A percentile compares a stretch with the other conserved stretches of the same genome.
Evolutionary conservation across 164 flowering plant genomes (phyloP).

Genomic region (Saururus chinensis): DNA sequence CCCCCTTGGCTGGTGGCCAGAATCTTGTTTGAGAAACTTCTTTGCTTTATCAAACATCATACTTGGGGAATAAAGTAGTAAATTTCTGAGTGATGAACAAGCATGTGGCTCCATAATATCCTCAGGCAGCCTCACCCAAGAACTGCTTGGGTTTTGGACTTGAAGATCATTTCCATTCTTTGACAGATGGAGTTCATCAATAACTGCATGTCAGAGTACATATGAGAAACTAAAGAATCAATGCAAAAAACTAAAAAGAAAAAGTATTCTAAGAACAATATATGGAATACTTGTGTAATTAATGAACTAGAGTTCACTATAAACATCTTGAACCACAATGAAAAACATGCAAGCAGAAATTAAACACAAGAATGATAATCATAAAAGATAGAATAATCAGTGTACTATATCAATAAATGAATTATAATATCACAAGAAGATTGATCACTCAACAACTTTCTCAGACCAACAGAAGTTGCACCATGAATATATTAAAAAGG

Average conservation of each 20-base stretch:
- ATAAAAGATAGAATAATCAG: too few relatives aligned
- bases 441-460: background rate
- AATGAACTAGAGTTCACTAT: background rate
- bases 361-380: too few relatives aligned
- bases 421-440: background rate
- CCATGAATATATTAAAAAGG: background rate
- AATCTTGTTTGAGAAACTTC: background rate
- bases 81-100: slow-evolving; percentile 36
- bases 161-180: slow-evolving; percentile 3
- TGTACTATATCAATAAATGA: too few relatives aligned
- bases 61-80: slow-evolving; percentile 76
- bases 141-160: slow-evolving; percentile 11
- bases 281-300: background rate
- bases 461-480: background rate
- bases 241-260: background rate
- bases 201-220: slow-evolving; percentile 31
- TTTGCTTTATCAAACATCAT: background rate
- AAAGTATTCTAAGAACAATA: background rate
- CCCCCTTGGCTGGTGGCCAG: background rate
- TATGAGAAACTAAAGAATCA: slow-evolving; percentile 2
- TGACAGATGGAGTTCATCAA: slow-evolving; percentile 26
- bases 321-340: background rate
- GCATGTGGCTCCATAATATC: slow-evolving; percentile 40
- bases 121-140: slow-evolving; percentile 36
- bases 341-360: too few relatives aligned